Evolutionary conservation across 2,329 filamentous ascomycete genomes (phyloP).

Genomic region (Phaeophleospora eucalypticola): DNA sequence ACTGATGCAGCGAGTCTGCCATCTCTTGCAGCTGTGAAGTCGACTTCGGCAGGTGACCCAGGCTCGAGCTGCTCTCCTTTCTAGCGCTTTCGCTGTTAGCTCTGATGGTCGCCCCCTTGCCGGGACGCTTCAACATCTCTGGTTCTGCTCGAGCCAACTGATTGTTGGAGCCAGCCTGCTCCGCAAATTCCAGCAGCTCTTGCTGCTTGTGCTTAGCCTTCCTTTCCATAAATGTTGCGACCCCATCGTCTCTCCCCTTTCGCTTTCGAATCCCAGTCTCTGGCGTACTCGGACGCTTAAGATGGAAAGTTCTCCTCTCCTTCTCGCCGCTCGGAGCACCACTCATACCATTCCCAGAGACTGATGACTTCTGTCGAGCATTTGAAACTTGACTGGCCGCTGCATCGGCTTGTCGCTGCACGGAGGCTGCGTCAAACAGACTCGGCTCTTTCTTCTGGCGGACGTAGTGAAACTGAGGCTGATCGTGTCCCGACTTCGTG

Average conservation of each 20-base stretch:
- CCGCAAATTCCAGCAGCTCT: constrained; percentile 8
- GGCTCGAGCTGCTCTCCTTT: no score
- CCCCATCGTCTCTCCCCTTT: constrained; percentile 14
- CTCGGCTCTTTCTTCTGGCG: constrained; percentile 12
- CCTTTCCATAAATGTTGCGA: constrained; percentile 29
- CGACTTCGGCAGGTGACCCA: neutral
- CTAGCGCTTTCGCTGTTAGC: constrained; percentile 1
- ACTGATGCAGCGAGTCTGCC: constrained; percentile 26
- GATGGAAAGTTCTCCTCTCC: constrained; percentile 21
- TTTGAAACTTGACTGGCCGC: neutral
- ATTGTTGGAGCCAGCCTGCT: constrained; percentile 7
- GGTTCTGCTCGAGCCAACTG: constrained; percentile 1
- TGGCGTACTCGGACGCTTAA: constrained; percentile 17
- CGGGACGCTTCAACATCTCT: constrained; percentile 21
- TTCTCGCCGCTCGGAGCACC: constrained; percentile 5
- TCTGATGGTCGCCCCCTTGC: constrained; percentile 19
- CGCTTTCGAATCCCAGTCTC: constrained; percentile 14
- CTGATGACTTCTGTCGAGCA: constrained; percentile 7
- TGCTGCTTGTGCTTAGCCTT: constrained; percentile 13
- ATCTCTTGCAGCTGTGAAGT: constrained; percentile 17
- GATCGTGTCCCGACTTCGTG: constrained; percentile 5
- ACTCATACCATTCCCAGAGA: constrained; percentile 14
- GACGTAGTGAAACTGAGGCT: constrained; percentile 17
- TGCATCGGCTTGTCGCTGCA: constrained; percentile 5
- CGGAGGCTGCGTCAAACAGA: constrained; percentile 8